Base-by-base conservation (phyloP, 495 filamentous ascomycete genomes). In the Cryomyces minteri region DNA sequence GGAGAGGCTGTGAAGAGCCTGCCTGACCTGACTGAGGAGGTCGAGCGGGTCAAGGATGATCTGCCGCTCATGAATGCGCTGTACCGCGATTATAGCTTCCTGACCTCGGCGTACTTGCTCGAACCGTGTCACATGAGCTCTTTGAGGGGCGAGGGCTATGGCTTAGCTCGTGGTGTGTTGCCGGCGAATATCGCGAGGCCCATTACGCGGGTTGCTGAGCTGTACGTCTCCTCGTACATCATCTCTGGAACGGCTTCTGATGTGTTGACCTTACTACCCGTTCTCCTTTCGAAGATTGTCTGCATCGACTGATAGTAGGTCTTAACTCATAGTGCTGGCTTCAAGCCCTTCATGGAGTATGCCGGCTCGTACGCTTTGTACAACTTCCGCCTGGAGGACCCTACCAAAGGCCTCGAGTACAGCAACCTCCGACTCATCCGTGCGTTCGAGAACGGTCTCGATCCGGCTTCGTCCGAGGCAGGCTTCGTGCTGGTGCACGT, bases 291-390 rank as follows among this genome's bases (percentile, higher is more conserved):
- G 34, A 9, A 38, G 12, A 10, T 1, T 14, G 9, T 38, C 3
- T 38, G 34, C 18, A 25, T 25, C 1, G 2, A 25, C 34, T 38
- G 34, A 38, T 3, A 14, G 34, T 38, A 1, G 2, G 18, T 25
- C 18, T 30, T 36, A 2, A 11, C 30, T 10, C 31, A 45, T 47
- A 78, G 71, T 25, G 69, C 69, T 48, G 74, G 72, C 14, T 84
- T 83, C 63, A 80, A 81, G 57, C 84, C 87, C 5, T 94, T 92
- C 69, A 88, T 94, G 84, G 85, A 88, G 53, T 94, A 94, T 61
- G 87, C 87, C 9, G 87, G 84, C 25, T 82, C 82, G 2, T 94
- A 94, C 62, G 82, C 84, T 39, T 74, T 94, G 40, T 93, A 79
- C 73, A 94, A 94, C 67, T 93, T 90, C 60, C 72, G 71, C 25